Evolutionary conservation across 306 rosid species (phyloP).

Genomic region (Dalbergia oliveri): DNA sequence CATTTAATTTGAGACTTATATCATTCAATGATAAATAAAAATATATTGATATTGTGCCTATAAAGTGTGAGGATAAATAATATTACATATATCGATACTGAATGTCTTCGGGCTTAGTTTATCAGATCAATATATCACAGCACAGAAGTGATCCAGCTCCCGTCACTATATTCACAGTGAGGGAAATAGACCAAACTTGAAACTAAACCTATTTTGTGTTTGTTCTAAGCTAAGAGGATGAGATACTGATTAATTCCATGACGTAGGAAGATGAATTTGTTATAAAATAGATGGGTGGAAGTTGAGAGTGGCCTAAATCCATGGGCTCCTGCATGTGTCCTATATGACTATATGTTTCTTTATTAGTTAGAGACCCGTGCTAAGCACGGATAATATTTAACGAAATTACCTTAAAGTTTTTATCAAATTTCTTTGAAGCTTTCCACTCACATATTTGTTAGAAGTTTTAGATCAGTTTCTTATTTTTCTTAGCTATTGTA

Average conservation of each 20-base stretch:
- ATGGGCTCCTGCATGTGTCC: neutral
- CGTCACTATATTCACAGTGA: neutral
- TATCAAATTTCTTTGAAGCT: too few species aligned
- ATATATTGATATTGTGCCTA: too few species aligned
- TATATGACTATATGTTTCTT: conserved; percentile 1
- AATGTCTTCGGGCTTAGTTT: neutral
- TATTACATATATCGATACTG: too few species aligned
- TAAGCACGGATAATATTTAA: too few species aligned
- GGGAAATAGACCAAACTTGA: conserved; percentile 19
- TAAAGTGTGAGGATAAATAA: too few species aligned
- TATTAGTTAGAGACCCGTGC: too few species aligned
- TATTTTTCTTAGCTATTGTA: too few species aligned
- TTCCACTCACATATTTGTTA: too few species aligned
- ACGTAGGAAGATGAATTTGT: neutral
- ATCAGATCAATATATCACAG: neutral
- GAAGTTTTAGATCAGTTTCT: too few species aligned
- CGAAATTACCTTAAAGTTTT: too few species aligned
- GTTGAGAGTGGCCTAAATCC: conserved; percentile 6
- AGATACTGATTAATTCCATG: neutral
- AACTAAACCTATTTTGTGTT: neutral
- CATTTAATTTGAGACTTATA: too few species aligned
- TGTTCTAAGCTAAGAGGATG: neutral
- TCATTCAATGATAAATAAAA: too few species aligned
- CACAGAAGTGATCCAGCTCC: neutral
- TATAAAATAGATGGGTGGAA: neutral